Conservation (phyloP, 2,329 filamentous ascomycete genomes). For the Claviceps lovelessii region DNA sequence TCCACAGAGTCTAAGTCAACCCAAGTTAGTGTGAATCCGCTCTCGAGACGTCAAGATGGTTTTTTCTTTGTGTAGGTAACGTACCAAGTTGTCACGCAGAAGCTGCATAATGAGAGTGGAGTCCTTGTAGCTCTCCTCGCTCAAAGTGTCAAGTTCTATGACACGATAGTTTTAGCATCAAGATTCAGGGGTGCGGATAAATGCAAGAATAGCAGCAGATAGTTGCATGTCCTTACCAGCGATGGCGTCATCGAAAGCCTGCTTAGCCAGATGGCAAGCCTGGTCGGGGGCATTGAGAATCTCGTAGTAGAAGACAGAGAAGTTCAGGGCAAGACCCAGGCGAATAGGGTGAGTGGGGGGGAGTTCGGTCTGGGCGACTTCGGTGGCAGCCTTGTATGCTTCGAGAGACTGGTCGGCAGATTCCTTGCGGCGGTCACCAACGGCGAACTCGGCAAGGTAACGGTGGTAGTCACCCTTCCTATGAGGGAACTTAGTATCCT, state of each 20-base stretch:
- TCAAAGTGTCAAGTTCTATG: slow-evolving; percentile 83
- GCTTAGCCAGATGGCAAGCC: slow-evolving; percentile 96
- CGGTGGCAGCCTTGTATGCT: slow-evolving; percentile 93
- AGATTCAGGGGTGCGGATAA: not conserved
- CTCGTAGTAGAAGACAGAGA: slow-evolving; percentile 99
- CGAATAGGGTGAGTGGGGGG: slow-evolving; percentile 96
- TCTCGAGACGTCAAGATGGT: not conserved
- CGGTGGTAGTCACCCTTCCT: slow-evolving; percentile 99
- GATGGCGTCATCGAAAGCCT: slow-evolving; percentile 97
- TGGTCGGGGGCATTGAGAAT: slow-evolving; percentile 97
- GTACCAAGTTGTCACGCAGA: slow-evolving; percentile 86
- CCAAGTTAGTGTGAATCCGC: not conserved
- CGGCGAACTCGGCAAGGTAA: slow-evolving; percentile 93
- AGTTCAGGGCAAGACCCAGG: slow-evolving; percentile 93
- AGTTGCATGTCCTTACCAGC: slow-evolving; percentile 37
- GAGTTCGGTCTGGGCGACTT: slow-evolving; percentile 94
- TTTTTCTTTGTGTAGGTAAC: slow-evolving; percentile 14
- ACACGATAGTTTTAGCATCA: not conserved
- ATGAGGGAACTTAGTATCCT: slow-evolving; percentile 6
- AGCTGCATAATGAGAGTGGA: slow-evolving; percentile 98
- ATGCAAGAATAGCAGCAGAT: not conserved
- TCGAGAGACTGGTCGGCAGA: slow-evolving; percentile 89
- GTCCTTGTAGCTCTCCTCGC: slow-evolving; percentile 99
- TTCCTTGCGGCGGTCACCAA: slow-evolving; percentile 87
- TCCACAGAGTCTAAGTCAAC: slow-evolving; percentile 75